Conservation (phyloP, 1,284 basidiomycete genomes). For the Gymnopus androsaceus region DNA sequence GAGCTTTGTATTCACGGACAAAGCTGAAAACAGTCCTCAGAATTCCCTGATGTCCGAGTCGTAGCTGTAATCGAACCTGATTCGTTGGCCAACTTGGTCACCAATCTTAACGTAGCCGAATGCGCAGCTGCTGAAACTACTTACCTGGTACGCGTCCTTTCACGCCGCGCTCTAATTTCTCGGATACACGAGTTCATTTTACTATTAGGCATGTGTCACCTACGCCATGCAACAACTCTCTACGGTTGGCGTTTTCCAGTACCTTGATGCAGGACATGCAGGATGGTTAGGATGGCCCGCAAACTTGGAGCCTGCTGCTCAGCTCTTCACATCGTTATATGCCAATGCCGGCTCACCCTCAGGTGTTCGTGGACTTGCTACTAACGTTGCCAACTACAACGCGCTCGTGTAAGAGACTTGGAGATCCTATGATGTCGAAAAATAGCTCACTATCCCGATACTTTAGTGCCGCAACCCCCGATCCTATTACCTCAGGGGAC, state of each 20-base stretch:
- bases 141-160: constrained; percentile 41
- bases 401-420: constrained; percentile 40
- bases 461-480: constrained; percentile 45
- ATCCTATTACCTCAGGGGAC: constrained; percentile 61
- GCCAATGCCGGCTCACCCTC: constrained; percentile 49
- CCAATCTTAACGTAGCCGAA: constrained; percentile 60
- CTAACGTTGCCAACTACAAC: constrained; percentile 70
- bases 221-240: constrained; percentile 62
- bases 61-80: constrained; percentile 68
- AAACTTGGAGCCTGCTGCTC: constrained; percentile 59
- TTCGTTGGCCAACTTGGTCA: constrained; percentile 63
- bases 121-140: constrained; percentile 53
- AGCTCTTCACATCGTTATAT: constrained; percentile 54
- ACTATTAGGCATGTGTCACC: constrained; percentile 41
- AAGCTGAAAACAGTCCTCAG: constrained; percentile 28
- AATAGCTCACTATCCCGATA: not conserved
- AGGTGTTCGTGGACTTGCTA: constrained; percentile 62
- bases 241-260: constrained; percentile 56
- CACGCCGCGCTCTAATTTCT: constrained; percentile 8
- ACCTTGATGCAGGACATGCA: constrained; percentile 66
- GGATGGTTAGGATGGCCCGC: constrained; percentile 72
- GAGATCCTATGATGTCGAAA: not conserved
- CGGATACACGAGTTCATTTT: not conserved
- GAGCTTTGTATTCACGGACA: not conserved
- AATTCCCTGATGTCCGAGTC: constrained; percentile 60